Percentiles rank a stretch among this genome's conserved stretches.
phyloP scores from a whole-genome alignment of 2,329 filamentous ascomycete genomes.

The Thielaviopsis musarum region DNA sequence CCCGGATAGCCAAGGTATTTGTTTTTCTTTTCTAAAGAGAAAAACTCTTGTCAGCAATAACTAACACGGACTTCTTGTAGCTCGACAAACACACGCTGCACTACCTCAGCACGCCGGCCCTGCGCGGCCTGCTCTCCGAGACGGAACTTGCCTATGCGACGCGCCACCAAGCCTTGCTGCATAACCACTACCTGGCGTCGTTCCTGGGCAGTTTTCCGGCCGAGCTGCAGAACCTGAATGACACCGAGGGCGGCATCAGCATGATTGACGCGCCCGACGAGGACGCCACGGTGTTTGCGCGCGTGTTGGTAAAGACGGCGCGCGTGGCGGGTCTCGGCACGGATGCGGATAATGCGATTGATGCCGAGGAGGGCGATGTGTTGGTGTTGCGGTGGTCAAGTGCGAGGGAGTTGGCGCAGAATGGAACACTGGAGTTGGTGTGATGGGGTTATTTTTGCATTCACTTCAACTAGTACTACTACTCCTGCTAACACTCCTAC shows the following conservation, averaged over 20 bases:
- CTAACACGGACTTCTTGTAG: conserved; percentile 22
- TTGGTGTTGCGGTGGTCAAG: conserved; percentile 60
- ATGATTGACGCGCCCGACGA: conserved; percentile 85
- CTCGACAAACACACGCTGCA: conserved; percentile 64
- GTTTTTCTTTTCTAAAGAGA: background rate
- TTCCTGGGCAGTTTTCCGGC: conserved; percentile 73
- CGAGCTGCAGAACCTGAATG: conserved; percentile 69
- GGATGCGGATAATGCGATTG: conserved; percentile 43
- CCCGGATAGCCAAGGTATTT: conserved; percentile 68
- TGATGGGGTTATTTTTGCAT: conserved; percentile 21
- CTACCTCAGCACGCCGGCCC: conserved; percentile 42
- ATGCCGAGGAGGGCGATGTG: conserved; percentile 44
- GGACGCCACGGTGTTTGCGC: conserved; percentile 69
- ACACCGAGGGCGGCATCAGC: conserved; percentile 64
- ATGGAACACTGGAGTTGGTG: conserved; percentile 40
- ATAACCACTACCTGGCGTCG: conserved; percentile 68
- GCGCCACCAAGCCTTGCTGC: conserved; percentile 68
- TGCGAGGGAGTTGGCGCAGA: conserved; percentile 42
- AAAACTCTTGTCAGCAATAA: background rate
- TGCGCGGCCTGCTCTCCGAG: conserved; percentile 49
- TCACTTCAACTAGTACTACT: background rate
- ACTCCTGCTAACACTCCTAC: background rate
- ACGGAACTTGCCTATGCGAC: conserved; percentile 71
- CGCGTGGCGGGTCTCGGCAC: conserved; percentile 44
- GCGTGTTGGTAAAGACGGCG: conserved; percentile 43